Conservation (phyloP, 1,284 basidiomycete genomes). For the Pulveroboletus sp. region DNA sequence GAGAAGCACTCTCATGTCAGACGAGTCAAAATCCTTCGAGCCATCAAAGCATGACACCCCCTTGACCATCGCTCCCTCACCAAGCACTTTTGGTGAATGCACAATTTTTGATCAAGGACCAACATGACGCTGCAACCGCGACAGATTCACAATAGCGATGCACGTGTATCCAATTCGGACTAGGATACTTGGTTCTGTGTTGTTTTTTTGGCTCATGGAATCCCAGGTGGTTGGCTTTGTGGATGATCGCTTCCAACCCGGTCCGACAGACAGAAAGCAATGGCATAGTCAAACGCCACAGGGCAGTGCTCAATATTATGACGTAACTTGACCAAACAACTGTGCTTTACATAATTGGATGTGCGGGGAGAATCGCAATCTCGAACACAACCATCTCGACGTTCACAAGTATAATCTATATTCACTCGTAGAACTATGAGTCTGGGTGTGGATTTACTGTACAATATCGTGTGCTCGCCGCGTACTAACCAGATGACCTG, state of each 20-base stretch:
- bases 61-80: neutral
- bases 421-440: slow-evolving; percentile 16
- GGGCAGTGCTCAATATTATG: too few relatives aligned
- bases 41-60: neutral
- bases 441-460: slow-evolving; percentile 6
- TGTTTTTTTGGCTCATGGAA: too few relatives aligned
- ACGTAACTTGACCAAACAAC: neutral
- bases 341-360: neutral
- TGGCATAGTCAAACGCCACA: too few relatives aligned
- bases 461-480: neutral
- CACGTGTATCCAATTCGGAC: too few relatives aligned
- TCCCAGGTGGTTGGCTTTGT: too few relatives aligned
- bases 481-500: slow-evolving; percentile 4
- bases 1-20: neutral
- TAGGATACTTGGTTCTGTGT: too few relatives aligned
- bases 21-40: neutral
- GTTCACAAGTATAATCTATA: neutral
- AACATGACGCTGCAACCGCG: too few relatives aligned
- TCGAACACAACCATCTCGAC: neutral
- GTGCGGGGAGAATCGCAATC: neutral
- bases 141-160: too few relatives aligned
- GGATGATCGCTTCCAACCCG: slow-evolving; percentile 1
- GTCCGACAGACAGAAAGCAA: too few relatives aligned
- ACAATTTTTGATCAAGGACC: too few relatives aligned
- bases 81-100: too few relatives aligned